Base-by-base conservation (phyloP, 2,329 filamentous ascomycete genomes). In the Fusarium incarnatum region DNA sequence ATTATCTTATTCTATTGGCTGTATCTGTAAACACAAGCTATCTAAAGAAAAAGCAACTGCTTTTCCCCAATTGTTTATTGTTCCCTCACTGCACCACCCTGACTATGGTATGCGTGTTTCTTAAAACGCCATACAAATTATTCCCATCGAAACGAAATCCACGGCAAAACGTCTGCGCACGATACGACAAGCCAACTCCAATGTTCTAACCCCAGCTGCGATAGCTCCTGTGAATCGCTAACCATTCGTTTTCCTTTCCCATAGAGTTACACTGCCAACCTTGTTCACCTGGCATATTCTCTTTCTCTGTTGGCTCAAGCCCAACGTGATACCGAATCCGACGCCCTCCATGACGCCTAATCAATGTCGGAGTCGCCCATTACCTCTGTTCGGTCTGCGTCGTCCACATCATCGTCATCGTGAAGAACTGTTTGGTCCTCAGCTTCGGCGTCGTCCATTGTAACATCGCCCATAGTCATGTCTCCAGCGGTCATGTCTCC, bases 371-470 rank as follows among this genome's bases (percentile, higher is more conserved):
- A 81, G 30, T 80, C 79, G 20, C 66, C 79, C 77, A 80, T 74
- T 20, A 75, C 71, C 60, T 81, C 83, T 34, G 79, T 81, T 50
- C 77, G 77, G 58, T 81, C 79, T 8, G 74, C 67, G 47, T 84
- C 83, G 22, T 84, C 84, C 13, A 82, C 82, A 11, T 85, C 85
- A 50, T 83, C 83, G 52, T 84, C 84, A 44, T 79, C 83, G 8
- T 73, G 68, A 42, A 79, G 64, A 23, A 73, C 75, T 18, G 78
- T 79, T 59, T 80, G 76, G 41, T 84, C 85, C 37, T 87, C 86
- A 72, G 86, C 84, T 18, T 88, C 78, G 15, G 84, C 84, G 28
- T 89, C 87, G 57, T 87, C 87, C 62, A 88, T 81, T 47, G 79
- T 79, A 40, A 83, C 76, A 37, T 85, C 83, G 40, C 69, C 74